These are phyloP conservation scores for Auricularia sp. DNA, from an alignment of 768 basidiomycete genomes.

Conservation along the genomic window DNA sequence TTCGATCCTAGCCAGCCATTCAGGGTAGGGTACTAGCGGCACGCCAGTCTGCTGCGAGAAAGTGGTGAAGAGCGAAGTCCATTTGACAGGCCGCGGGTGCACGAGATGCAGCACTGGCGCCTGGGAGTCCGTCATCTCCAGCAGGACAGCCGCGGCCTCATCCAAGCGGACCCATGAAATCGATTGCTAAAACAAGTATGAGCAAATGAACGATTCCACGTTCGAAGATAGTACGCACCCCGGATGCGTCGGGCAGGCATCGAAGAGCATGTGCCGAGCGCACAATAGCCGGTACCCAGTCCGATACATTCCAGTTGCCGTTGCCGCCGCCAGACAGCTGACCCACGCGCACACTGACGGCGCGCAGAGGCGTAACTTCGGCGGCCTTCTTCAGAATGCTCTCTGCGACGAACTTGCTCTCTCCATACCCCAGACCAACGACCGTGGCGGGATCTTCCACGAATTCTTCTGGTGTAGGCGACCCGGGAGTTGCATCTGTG, in stretches of 20 bases:
- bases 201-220: no score
- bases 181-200: not conserved
- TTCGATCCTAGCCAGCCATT: conserved; percentile 24
- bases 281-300: conserved; percentile 39
- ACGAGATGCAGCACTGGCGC: conserved; percentile 14
- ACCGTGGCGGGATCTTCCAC: not conserved
- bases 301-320: conserved; percentile 30
- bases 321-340: conserved; percentile 27
- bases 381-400: conserved; percentile 28
- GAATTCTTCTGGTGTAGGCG: not conserved
- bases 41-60: conserved; percentile 15
- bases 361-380: conserved; percentile 18
- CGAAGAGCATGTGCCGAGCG: conserved; percentile 22
- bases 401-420: conserved; percentile 32
- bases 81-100: conserved; percentile 19
- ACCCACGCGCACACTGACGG: conserved; percentile 31
- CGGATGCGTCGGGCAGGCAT: conserved; percentile 24
- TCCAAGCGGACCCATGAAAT: conserved; percentile 17
- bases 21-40: conserved; percentile 23
- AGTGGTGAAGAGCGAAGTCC: conserved; percentile 21
- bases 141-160: conserved; percentile 15
- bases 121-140: conserved; percentile 13
- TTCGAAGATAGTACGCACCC: conserved; percentile 16
- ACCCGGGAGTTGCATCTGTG: not conserved
- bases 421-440: conserved; percentile 30